A percentile compares a stretch with the other conserved stretches of the same genome.
Evolutionary conservation across 2,329 filamentous ascomycete genomes (phyloP).

Genomic region (Paracamarosporium sp.): DNA sequence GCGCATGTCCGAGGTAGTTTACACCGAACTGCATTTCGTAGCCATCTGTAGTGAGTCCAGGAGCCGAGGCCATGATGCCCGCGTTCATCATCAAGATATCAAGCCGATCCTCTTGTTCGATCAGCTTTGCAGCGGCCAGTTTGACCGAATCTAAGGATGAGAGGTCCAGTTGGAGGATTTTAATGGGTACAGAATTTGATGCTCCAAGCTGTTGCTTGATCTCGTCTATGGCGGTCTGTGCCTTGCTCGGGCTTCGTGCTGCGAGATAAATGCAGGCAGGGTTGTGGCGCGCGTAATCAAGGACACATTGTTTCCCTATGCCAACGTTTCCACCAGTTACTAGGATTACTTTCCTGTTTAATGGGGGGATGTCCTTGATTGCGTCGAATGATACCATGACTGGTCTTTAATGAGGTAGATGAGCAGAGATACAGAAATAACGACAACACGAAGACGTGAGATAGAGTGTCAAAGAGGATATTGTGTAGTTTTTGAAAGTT

Average conservation of each 20-base stretch:
- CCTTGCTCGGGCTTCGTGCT: constrained; percentile 45
- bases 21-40: constrained; percentile 55
- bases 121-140: constrained; percentile 16
- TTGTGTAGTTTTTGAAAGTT: not conserved
- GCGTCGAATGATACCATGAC: not conserved
- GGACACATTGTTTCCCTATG: constrained; percentile 49
- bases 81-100: constrained; percentile 53
- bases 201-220: constrained; percentile 27
- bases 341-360: constrained; percentile 51
- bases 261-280: constrained; percentile 51
- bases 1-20: constrained; percentile 54
- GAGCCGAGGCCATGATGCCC: constrained; percentile 38
- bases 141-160: constrained; percentile 21
- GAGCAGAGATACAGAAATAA: not conserved
- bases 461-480: not conserved
- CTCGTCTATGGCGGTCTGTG: constrained; percentile 38
- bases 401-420: not conserved
- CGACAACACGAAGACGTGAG: not conserved
- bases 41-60: constrained; percentile 47
- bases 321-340: constrained; percentile 55
- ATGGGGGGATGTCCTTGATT: constrained; percentile 46
- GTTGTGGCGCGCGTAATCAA: constrained; percentile 48
- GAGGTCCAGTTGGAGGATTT: constrained; percentile 21
- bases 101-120: constrained; percentile 29
- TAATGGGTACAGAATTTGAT: constrained; percentile 17